Percentiles rank a stretch among this genome's conserved stretches.
These are phyloP conservation scores for Musa beccarii DNA, from an alignment of 176 grass and related monocot species.

Conservation along the genomic window DNA sequence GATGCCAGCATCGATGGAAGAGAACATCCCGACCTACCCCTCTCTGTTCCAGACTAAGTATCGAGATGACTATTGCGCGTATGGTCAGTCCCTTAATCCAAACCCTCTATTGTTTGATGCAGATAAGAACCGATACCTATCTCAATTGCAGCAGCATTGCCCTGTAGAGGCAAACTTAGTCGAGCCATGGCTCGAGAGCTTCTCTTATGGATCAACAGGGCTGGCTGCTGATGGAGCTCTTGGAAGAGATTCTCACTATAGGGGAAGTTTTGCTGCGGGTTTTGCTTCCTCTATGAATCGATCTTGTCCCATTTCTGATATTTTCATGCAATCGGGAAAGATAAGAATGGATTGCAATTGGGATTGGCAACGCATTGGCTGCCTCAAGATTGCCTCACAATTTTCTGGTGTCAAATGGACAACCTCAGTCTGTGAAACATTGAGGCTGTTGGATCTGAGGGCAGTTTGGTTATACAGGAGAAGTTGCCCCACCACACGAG, in stretches of 20 bases:
- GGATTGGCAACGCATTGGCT: background rate
- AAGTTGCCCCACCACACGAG: background rate
- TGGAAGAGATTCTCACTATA: background rate
- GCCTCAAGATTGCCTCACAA: background rate
- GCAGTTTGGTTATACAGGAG: constrained; percentile 6
- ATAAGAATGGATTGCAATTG: background rate
- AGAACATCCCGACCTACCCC: too few species aligned
- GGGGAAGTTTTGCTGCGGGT: background rate
- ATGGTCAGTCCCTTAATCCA: background rate
- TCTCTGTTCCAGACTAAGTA: background rate
- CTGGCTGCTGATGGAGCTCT: background rate
- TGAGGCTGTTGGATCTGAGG: constrained; percentile 8
- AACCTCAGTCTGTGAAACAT: background rate
- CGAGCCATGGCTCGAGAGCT: background rate
- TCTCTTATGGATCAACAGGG: background rate
- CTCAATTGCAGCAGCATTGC: background rate
- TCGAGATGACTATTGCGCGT: too few species aligned
- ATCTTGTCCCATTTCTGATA: background rate
- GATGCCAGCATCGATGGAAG: too few species aligned
- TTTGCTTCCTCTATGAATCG: background rate
- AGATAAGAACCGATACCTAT: background rate
- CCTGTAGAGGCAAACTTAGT: background rate
- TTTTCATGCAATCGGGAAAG: background rate
- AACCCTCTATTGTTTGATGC: background rate
- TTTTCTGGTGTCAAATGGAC: background rate